These are phyloP conservation scores for Arachnopeziza araneosa DNA, from an alignment of 2,329 filamentous ascomycete species.

Conservation along the genomic window DNA sequence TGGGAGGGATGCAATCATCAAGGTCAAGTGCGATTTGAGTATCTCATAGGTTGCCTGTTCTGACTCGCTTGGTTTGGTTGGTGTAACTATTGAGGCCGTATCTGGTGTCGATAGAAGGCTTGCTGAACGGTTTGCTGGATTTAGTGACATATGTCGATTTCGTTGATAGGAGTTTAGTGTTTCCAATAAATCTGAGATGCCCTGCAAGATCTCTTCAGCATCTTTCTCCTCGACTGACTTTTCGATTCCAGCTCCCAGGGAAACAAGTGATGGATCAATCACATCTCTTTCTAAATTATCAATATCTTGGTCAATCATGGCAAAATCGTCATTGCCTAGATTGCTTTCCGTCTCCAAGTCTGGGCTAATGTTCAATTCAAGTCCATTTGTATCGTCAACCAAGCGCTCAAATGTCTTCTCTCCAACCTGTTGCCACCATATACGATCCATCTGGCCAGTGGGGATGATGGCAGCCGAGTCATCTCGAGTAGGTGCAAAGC, in stretches of 20 bases:
- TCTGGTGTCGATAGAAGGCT: slow-evolving; percentile 62
- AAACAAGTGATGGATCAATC: slow-evolving; percentile 50
- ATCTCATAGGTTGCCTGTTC: slow-evolving; percentile 48
- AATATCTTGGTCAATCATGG: slow-evolving; percentile 44
- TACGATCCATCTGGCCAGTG: slow-evolving; percentile 56
- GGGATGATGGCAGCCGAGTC: slow-evolving; percentile 66
- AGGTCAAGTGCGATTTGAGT: slow-evolving; percentile 44
- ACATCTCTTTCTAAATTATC: slow-evolving; percentile 52
- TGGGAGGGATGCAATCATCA: slow-evolving; percentile 47
- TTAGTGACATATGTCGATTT: slow-evolving; percentile 67
- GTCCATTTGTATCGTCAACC: slow-evolving; percentile 36
- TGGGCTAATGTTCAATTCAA: slow-evolving; percentile 5
- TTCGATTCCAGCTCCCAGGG: slow-evolving; percentile 35
- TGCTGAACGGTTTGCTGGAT: slow-evolving; percentile 53
- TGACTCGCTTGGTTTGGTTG: slow-evolving; percentile 57
- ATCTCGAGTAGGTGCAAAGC: slow-evolving; percentile 72
- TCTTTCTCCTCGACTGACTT: slow-evolving; percentile 54
- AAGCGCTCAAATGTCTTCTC: slow-evolving; percentile 59
- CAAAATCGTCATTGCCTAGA: slow-evolving; percentile 26
- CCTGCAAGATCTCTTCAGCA: slow-evolving; percentile 62
- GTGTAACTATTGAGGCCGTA: slow-evolving; percentile 46
- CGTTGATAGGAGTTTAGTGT: slow-evolving; percentile 74
- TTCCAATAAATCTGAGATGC: slow-evolving; percentile 71
- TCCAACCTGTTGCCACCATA: slow-evolving; percentile 74
- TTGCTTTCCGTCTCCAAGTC: slow-evolving; percentile 3